These are phyloP conservation scores for Sclerotiophoma versabilis DNA, from an alignment of 2,329 filamentous ascomycete species.

Conservation along the genomic window DNA sequence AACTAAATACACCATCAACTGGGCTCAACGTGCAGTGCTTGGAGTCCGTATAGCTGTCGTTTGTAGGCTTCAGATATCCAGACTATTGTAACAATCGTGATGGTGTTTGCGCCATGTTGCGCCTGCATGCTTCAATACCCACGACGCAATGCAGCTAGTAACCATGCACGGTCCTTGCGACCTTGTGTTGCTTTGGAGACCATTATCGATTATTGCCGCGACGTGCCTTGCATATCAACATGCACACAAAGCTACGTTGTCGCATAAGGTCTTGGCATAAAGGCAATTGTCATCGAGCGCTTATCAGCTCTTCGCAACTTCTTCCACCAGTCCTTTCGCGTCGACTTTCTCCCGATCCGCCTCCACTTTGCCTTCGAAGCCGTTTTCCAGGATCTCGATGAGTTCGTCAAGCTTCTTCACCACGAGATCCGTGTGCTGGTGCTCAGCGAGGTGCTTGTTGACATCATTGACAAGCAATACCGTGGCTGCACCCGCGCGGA, in stretches of 20 bases:
- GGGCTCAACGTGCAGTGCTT: background rate
- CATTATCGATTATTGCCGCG: background rate
- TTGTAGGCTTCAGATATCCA: background rate
- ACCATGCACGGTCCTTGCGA: constrained; percentile 6
- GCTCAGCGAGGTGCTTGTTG: constrained; percentile 73
- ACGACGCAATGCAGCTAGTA: background rate
- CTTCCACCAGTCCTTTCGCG: constrained; percentile 31
- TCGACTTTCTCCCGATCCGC: constrained; percentile 36
- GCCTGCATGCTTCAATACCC: constrained; percentile 3
- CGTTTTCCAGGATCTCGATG: constrained; percentile 74
- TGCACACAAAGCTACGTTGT: constrained; percentile 1
- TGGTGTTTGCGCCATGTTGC: background rate
- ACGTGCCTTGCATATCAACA: constrained; percentile 8
- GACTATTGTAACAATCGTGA: background rate
- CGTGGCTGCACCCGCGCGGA: constrained; percentile 83
- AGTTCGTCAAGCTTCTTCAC: constrained; percentile 76
- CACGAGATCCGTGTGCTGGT: constrained; percentile 79
- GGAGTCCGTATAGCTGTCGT: background rate
- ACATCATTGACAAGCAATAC: constrained; percentile 86
- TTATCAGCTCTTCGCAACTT: constrained; percentile 12
- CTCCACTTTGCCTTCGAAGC: constrained; percentile 66
- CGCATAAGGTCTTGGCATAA: background rate
- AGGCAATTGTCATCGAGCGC: background rate
- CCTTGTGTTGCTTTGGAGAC: constrained; percentile 18
- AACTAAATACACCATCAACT: background rate